A percentile compares a stretch with the other conserved stretches of the same genome.
These are phyloP conservation scores for Pseudotsuga menziesii DNA, from an alignment of 75 land plant genomes.

Conservation along the genomic window DNA sequence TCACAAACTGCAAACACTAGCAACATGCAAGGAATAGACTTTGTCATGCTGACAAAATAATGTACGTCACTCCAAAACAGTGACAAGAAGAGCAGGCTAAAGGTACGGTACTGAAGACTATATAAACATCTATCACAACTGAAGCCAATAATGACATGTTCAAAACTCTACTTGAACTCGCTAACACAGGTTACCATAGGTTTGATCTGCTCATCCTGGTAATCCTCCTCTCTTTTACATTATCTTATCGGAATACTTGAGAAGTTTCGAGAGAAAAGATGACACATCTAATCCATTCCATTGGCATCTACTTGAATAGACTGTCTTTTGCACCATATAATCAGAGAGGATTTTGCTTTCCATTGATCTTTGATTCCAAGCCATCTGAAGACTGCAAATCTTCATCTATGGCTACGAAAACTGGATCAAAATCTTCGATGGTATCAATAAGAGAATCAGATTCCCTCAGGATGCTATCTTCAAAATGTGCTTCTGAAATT, in stretches of 20 bases:
- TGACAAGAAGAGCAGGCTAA: background rate
- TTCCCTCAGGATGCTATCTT: constrained; percentile 6
- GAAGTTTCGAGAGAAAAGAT: background rate
- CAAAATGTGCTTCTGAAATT: background rate
- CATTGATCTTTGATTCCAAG: background rate
- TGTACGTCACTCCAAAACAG: background rate
- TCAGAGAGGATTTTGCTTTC: background rate
- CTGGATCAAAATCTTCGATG: background rate
- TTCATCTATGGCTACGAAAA: background rate
- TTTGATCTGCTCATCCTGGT: background rate
- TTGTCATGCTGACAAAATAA: background rate
- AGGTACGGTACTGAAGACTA: background rate
- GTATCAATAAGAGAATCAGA: constrained; percentile 8
- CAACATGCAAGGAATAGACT: no score
- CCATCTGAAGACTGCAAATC: background rate
- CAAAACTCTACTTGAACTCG: background rate
- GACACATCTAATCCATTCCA: background rate
- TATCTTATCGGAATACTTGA: background rate
- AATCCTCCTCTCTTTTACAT: background rate
- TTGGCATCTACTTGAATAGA: background rate
- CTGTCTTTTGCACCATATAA: background rate
- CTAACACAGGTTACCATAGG: background rate
- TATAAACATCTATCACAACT: background rate
- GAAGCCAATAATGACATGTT: background rate
- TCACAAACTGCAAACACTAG: no score